These are phyloP conservation scores for Diaporthe australafricana DNA, from an alignment of 2,329 filamentous ascomycete species.

Conservation along the genomic window DNA sequence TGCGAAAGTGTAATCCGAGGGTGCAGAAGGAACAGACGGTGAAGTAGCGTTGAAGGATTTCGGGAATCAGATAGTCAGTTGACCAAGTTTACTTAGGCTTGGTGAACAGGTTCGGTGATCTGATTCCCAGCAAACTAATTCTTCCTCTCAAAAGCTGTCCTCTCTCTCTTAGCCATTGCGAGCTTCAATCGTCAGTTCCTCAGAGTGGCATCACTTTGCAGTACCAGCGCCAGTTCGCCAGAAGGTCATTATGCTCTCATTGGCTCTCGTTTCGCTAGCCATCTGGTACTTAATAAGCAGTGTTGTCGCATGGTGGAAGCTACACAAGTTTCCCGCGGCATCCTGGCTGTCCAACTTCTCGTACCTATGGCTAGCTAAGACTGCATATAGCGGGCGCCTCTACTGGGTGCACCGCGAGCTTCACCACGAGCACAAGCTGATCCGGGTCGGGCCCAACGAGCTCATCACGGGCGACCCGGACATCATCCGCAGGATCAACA, in stretches of 20 bases:
- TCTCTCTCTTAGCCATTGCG: neutral
- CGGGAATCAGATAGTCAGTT: too few species aligned
- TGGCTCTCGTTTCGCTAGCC: neutral
- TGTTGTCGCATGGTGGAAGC: constrained; percentile 36
- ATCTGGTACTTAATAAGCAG: constrained; percentile 37
- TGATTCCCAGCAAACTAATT: too few species aligned
- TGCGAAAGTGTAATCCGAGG: neutral
- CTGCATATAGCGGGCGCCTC: constrained; percentile 41
- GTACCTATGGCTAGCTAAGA: constrained; percentile 46
- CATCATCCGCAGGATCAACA: constrained; percentile 37
- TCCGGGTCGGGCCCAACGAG: constrained; percentile 43
- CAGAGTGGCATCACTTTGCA: neutral
- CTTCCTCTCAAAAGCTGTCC: neutral
- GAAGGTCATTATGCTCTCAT: neutral
- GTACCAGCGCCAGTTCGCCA: neutral
- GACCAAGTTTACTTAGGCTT: too few species aligned
- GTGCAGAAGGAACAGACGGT: neutral
- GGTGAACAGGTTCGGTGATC: neutral
- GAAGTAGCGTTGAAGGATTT: neutral
- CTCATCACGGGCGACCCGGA: constrained; percentile 41
- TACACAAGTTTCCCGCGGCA: constrained; percentile 43
- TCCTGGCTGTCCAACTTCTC: constrained; percentile 45
- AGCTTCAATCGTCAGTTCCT: neutral
- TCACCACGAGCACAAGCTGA: constrained; percentile 41
- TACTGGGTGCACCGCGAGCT: constrained; percentile 41